Percentiles rank a stretch among this genome's conserved stretches.
Evolutionary conservation across 1,139 yeast species (phyloP).

Genomic region (Lodderomyces margitis): DNA sequence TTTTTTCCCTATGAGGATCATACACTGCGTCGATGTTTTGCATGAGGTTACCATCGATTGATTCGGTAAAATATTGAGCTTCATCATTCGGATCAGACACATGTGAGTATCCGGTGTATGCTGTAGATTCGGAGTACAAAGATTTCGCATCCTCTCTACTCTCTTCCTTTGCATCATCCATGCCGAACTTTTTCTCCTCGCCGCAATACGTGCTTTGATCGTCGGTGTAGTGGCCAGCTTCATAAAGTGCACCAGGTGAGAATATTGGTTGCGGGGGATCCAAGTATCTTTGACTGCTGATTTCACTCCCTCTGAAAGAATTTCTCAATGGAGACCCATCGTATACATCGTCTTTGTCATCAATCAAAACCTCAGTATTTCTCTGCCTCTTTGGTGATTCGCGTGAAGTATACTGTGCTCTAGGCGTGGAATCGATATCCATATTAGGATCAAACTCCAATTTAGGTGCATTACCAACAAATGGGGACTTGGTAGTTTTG

Average conservation of each 20-base stretch:
- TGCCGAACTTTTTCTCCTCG: slow-evolving; percentile 20
- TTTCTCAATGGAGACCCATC: slow-evolving; percentile 35
- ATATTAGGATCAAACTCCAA: slow-evolving; percentile 17
- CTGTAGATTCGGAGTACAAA: slow-evolving; percentile 39
- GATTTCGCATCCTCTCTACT: slow-evolving; percentile 35
- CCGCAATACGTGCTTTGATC: slow-evolving; percentile 30
- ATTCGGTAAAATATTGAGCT: slow-evolving; percentile 42
- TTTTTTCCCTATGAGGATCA: slow-evolving; percentile 37
- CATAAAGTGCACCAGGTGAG: slow-evolving; percentile 60
- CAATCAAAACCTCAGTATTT: slow-evolving; percentile 46
- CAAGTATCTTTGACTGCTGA: slow-evolving; percentile 48
- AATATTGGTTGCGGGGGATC: slow-evolving; percentile 68
- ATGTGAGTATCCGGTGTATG: slow-evolving; percentile 35
- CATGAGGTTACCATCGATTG: slow-evolving; percentile 49
- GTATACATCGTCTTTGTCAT: slow-evolving; percentile 38
- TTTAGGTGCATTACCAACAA: slow-evolving; percentile 25
- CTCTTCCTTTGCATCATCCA: background rate
- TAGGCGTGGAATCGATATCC: slow-evolving; percentile 31
- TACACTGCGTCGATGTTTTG: slow-evolving; percentile 31
- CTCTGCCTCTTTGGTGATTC: slow-evolving; percentile 66
- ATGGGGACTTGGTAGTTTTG: slow-evolving; percentile 1
- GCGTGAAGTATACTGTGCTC: slow-evolving; percentile 55
- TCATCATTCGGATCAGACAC: slow-evolving; percentile 28
- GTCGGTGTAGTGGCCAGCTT: slow-evolving; percentile 39
- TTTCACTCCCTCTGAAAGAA: slow-evolving; percentile 36